phyloP scores from a whole-genome alignment of 768 basidiomycete genomes.

The Naganishia onofrii region DNA sequence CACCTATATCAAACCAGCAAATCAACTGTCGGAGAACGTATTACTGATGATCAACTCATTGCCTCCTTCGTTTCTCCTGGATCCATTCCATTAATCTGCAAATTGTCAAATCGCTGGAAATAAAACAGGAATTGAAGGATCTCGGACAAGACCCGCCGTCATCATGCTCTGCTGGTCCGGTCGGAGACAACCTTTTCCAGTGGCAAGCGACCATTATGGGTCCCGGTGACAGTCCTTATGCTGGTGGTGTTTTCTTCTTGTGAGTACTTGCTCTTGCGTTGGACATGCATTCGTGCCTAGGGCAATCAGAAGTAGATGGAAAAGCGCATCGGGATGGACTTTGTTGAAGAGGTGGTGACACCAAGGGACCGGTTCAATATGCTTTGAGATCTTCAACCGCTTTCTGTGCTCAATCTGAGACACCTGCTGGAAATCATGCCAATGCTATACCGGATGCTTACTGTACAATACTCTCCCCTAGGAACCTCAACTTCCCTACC shows the following conservation, averaged over 20 bases:
- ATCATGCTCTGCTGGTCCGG: slow-evolving; percentile 97
- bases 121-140: slow-evolving; percentile 86
- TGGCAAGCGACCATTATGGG: slow-evolving; percentile 99
- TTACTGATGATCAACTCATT: slow-evolving; percentile 6
- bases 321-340: no score
- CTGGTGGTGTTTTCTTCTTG: slow-evolving; percentile 96
- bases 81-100: background rate
- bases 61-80: slow-evolving; percentile 6
- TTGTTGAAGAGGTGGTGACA: no score
- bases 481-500: slow-evolving; percentile 67
- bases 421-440: no score
- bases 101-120: background rate
- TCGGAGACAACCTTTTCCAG: slow-evolving; percentile 96
- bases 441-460: slow-evolving; percentile 34
- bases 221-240: slow-evolving; percentile 93
- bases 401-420: no score
- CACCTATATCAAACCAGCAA: background rate
- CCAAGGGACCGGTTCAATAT: no score
- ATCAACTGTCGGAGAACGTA: background rate
- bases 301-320: no score
- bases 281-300: background rate
- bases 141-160: slow-evolving; percentile 99
- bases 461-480: background rate
- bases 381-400: no score
- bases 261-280: slow-evolving; percentile 27